Evolutionary conservation across 768 basidiomycete species (phyloP).

Genomic region (Dioszegia aurantiaca): DNA sequence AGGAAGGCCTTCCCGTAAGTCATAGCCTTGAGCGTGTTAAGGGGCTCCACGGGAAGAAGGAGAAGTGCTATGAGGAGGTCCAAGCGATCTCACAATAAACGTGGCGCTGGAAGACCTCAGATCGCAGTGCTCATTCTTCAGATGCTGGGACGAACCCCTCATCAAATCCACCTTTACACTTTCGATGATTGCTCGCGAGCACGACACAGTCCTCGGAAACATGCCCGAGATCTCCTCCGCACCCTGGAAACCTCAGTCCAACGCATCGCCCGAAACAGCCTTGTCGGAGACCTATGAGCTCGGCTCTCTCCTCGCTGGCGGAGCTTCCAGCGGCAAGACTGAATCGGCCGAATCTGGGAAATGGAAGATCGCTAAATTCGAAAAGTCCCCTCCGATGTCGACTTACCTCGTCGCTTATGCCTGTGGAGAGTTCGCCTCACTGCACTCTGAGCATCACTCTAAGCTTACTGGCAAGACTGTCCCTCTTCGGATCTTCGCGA

Average conservation of each 20-base stretch:
- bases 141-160: conserved; percentile 87
- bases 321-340: conserved; percentile 48
- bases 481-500: conserved; percentile 82
- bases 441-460: conserved; percentile 73
- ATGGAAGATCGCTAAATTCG: conserved; percentile 82
- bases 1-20: conserved; percentile 57
- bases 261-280: conserved; percentile 38
- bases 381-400: conserved; percentile 76
- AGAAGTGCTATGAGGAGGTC: no score
- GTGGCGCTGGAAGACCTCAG: neutral
- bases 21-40: no score
- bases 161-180: conserved; percentile 74
- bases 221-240: conserved; percentile 73
- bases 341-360: conserved; percentile 30
- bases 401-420: conserved; percentile 86
- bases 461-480: conserved; percentile 75
- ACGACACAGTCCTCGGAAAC: conserved; percentile 78
- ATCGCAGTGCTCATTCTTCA: conserved; percentile 1
- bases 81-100: no score
- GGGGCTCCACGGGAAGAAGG: no score
- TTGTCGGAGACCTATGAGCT: conserved; percentile 39
- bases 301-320: conserved; percentile 39
- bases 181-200: conserved; percentile 72
- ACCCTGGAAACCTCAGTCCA: conserved; percentile 46
- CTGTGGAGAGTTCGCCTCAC: conserved; percentile 63